Evolutionary conservation across 2,329 filamentous ascomycete genomes (phyloP).

Genomic region (Ascochyta pisi): DNA sequence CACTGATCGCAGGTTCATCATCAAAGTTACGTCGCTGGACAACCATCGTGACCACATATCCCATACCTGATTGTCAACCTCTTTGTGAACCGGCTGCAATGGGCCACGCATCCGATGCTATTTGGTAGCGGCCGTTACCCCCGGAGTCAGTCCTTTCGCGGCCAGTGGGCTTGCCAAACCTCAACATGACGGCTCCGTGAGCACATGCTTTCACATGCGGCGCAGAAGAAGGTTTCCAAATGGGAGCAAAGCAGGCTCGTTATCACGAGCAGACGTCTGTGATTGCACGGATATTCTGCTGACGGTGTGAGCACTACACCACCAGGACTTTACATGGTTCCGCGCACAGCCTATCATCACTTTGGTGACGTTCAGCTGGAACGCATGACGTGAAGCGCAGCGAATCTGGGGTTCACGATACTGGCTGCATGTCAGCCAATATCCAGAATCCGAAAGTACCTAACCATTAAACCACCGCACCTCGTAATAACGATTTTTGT

Average conservation of each 20-base stretch:
- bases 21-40: neutral
- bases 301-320: neutral
- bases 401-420: neutral
- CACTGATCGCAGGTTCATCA: slow-evolving; percentile 1
- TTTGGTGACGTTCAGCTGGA: neutral
- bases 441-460: neutral
- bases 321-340: neutral
- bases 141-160: slow-evolving; percentile 3
- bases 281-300: neutral
- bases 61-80: neutral
- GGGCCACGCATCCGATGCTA: slow-evolving; percentile 7
- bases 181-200: slow-evolving; percentile 13
- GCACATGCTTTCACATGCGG: slow-evolving; percentile 12
- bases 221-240: neutral
- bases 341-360: slow-evolving; percentile 1
- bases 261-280: neutral
- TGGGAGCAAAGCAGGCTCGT: neutral
- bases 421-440: neutral
- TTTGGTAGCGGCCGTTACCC: slow-evolving; percentile 1
- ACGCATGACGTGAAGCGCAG: neutral
- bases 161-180: neutral
- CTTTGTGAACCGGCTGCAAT: slow-evolving; percentile 6
- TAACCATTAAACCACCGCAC: neutral
- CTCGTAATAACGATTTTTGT: neutral
- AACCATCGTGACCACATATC: neutral